phyloP scores from a whole-genome alignment of 106 monocot species.

The Cymbidium sinense region DNA sequence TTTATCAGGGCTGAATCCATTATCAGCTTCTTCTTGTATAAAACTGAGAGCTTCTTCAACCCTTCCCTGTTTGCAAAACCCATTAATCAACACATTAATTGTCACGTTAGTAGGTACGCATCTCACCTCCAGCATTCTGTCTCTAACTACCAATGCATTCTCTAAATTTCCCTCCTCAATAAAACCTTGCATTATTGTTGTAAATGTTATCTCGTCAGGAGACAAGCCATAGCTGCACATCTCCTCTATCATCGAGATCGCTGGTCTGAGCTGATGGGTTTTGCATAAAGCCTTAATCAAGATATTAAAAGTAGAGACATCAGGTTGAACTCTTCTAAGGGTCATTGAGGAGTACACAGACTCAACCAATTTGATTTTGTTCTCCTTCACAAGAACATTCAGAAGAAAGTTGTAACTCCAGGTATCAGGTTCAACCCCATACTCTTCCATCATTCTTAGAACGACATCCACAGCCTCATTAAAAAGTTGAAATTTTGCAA shows the following conservation, averaged over 20 bases:
- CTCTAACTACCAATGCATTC: slow-evolving; percentile 52
- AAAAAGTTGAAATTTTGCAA: slow-evolving; percentile 28
- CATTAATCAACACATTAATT: slow-evolving; percentile 61
- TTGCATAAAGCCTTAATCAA: slow-evolving; percentile 82
- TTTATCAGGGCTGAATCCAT: slow-evolving; percentile 75
- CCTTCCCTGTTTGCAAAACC: slow-evolving; percentile 63
- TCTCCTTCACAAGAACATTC: slow-evolving; percentile 65
- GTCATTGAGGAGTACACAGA: slow-evolving; percentile 62
- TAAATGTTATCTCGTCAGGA: slow-evolving; percentile 86
- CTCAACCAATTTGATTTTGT: slow-evolving; percentile 72
- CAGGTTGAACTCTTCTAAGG: slow-evolving; percentile 39
- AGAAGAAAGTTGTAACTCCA: slow-evolving; percentile 59
- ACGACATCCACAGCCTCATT: slow-evolving; percentile 64
- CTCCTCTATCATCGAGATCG: slow-evolving; percentile 72
- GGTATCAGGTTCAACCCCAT: slow-evolving; percentile 41
- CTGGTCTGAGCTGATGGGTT: slow-evolving; percentile 65
- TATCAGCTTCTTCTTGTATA: slow-evolving; percentile 50
- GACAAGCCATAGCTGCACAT: slow-evolving; percentile 49
- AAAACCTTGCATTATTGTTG: slow-evolving; percentile 81
- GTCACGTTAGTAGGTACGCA: slow-evolving; percentile 56
- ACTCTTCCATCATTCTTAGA: slow-evolving; percentile 45
- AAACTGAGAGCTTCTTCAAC: slow-evolving; percentile 66
- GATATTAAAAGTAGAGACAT: slow-evolving; percentile 83
- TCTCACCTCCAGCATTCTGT: slow-evolving; percentile 54
- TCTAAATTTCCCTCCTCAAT: slow-evolving; percentile 75